phyloP scores from a whole-genome alignment of 495 filamentous ascomycete species.

The Xylaria intraflava region DNA sequence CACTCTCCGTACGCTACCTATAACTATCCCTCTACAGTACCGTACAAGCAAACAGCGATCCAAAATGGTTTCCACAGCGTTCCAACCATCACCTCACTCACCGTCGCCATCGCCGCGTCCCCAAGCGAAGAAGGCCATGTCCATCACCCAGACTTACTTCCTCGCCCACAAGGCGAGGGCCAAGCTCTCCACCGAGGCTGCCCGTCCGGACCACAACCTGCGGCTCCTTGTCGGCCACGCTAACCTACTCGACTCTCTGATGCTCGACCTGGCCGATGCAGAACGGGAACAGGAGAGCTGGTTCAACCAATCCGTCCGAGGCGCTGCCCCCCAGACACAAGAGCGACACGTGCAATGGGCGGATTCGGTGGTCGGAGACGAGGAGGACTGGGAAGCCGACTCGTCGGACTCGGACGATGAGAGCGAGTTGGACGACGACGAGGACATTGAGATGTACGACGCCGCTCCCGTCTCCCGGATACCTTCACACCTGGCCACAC shows the following conservation, averaged over 20 bases:
- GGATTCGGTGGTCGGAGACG: constrained; percentile 61
- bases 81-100: constrained; percentile 18
- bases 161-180: constrained; percentile 90
- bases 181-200: constrained; percentile 91
- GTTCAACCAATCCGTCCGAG: constrained; percentile 92
- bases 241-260: constrained; percentile 93
- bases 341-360: constrained; percentile 82
- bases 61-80: constrained; percentile 28
- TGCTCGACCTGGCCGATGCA: constrained; percentile 90
- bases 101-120: constrained; percentile 24
- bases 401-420: constrained; percentile 56
- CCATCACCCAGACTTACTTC: constrained; percentile 94
- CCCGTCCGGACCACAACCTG: constrained; percentile 85
- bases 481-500: constrained; percentile 28
- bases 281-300: constrained; percentile 94
- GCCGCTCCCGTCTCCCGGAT: constrained; percentile 41
- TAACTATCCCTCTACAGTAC: background rate
- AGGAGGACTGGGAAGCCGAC: constrained; percentile 63
- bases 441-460: constrained; percentile 47
- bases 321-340: constrained; percentile 52
- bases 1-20: too few species aligned
- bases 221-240: constrained; percentile 91
- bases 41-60: background rate
- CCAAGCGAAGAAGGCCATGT: constrained; percentile 65
- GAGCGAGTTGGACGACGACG: constrained; percentile 45